Evolutionary conservation across 805 yeast genomes (phyloP).

Genomic region (Lipomyces anomalus): DNA sequence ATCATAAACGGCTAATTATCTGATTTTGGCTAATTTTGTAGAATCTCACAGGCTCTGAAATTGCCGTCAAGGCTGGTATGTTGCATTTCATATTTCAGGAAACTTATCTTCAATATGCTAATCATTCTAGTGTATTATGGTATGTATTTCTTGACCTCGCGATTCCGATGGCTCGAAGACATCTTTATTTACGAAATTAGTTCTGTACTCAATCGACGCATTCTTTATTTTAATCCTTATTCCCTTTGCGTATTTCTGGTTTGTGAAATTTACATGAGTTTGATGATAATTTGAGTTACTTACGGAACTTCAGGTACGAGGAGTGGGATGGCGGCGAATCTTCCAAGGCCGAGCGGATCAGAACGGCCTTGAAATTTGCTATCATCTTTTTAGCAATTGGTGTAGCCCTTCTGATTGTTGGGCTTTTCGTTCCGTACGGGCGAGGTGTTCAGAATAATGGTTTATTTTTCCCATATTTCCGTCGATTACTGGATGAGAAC

Average conservation of each 20-base stretch:
- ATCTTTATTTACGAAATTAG: conserved; percentile 6
- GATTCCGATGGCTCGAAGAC: not conserved
- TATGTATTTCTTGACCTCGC: conserved; percentile 1
- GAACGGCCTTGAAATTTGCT: conserved; percentile 21
- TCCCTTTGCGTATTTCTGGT: conserved; percentile 29
- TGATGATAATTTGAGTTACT: not conserved
- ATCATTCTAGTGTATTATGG: conserved; percentile 13
- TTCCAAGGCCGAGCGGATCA: conserved; percentile 14
- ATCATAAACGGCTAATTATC: no score
- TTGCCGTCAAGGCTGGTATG: conserved; percentile 7
- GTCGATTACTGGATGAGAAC: conserved; percentile 16
- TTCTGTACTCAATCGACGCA: conserved; percentile 25
- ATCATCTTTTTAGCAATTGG: conserved; percentile 15
- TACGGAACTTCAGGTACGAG: conserved; percentile 15
- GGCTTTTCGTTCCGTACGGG: conserved; percentile 22
- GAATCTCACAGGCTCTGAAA: conserved; percentile 1
- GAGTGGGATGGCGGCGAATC: conserved; percentile 27
- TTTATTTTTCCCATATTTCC: conserved; percentile 16
- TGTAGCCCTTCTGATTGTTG: conserved; percentile 16
- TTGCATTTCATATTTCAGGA: not conserved
- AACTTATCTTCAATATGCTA: no score
- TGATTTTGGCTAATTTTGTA: no score
- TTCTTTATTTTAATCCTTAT: conserved; percentile 22
- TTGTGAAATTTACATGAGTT: not conserved
- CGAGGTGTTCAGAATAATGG: conserved; percentile 19